Base-by-base conservation (phyloP, 1,139 yeast species). In the Scheffersomyces lignicola region DNA sequence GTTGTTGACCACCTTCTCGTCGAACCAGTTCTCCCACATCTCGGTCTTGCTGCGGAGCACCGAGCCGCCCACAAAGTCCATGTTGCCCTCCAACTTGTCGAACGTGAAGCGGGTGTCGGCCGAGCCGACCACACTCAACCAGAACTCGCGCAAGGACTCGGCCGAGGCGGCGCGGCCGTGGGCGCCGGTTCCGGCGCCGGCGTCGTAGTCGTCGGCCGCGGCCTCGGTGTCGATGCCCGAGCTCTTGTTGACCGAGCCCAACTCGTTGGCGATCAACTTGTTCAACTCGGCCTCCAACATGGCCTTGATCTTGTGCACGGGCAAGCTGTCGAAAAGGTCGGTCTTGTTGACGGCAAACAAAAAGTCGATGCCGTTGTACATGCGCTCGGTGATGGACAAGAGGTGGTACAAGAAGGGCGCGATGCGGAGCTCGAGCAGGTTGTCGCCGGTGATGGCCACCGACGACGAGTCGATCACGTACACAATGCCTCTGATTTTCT, bases 241-340 rank as follows among this genome's bases (percentile, higher is more conserved):
- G 10, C 45, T 47, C 34, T 58, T 38, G 59, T 66, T 45, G 8
- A 40, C 36, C 31, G 42, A 42, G 56, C 65, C 49, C 61, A 60
- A 50, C 59, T 72, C 51, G 69, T 62, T 49, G 51, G 63, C 59
- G 40, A 85, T 71, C 38, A 81, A 65, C 37, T 69, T 71, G 34
- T 77, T 73, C 47, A 90, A 73, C 53, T 86, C 95, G 5, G 54
- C 42, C 51, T 85, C 92, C 38, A 90, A 58, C 29, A 78, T 56
- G 16, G 65, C 64, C 46, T 67, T 72, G 36, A 90, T 72, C 50
- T 83, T 80, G 35, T 60, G 54, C 7, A 80, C 69, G 13, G 94
- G 92, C 44, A 87, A 75, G 12, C 95, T 78, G 46, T 87, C 87
- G 62, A 92, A 92, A 33, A 82, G 73, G 51, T 92, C 97, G 30